Conservation (phyloP, 179 eudicot genomes). For the Sideroxylon spinosum region DNA sequence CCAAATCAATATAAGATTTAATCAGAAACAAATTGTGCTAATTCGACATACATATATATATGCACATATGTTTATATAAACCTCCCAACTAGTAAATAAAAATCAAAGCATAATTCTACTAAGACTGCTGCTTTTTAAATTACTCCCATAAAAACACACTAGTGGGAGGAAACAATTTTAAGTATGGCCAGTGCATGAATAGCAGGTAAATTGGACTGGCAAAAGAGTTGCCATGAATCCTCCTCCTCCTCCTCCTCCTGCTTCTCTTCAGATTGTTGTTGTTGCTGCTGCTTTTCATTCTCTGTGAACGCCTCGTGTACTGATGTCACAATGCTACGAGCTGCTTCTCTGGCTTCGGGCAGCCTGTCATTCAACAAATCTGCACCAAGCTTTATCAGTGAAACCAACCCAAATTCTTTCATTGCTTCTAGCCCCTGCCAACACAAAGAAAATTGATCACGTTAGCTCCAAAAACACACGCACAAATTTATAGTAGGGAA, state of each 20-base stretch:
- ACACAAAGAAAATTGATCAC: not conserved
- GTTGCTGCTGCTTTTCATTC: conserved; percentile 24
- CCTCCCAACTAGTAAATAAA: no score
- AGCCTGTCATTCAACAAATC: conserved; percentile 76
- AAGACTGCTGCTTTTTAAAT: not conserved
- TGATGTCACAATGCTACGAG: conserved; percentile 56
- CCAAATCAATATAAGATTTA: no score
- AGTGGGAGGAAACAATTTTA: conserved; percentile 41
- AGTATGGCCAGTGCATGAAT: conserved; percentile 69
- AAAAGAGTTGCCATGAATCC: conserved; percentile 81
- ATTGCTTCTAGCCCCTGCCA: conserved; percentile 53
- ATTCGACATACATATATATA: no score
- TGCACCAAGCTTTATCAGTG: conserved; percentile 56
- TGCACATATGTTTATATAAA: no score
- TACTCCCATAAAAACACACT: not conserved
- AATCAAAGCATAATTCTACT: not conserved
- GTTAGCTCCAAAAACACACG: no score
- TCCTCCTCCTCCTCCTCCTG: conserved; percentile 23
- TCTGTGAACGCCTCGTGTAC: conserved; percentile 40
- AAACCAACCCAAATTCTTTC: conserved; percentile 64
- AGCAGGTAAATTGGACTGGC: conserved; percentile 71
- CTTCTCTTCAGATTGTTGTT: no score
- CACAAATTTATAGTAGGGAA: not conserved
- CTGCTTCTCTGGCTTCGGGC: conserved; percentile 97
- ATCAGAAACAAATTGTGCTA: no score